phyloP scores from a whole-genome alignment of 306 rosid species.

The Vigna nakashimae region DNA sequence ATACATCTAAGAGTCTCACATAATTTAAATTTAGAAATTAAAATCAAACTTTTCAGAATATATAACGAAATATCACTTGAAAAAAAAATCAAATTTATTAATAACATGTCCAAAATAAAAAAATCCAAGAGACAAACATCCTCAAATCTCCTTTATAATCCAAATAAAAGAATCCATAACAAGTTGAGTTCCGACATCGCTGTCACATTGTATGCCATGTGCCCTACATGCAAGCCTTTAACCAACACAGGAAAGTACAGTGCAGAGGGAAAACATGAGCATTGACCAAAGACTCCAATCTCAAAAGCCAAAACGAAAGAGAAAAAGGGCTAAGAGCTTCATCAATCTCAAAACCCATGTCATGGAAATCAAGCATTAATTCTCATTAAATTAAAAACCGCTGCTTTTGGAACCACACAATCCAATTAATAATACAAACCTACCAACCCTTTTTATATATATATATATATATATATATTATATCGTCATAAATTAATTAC shows the following conservation, averaged over 20 bases:
- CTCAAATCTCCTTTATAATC: not conserved
- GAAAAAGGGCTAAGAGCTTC: not conserved
- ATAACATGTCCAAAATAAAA: too few species aligned
- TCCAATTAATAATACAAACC: not conserved
- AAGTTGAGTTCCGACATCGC: conserved; percentile 14
- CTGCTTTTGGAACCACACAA: conserved; percentile 11
- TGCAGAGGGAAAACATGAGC: not conserved
- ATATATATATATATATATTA: not conserved
- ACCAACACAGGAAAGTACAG: conserved; percentile 14
- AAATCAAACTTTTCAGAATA: too few species aligned
- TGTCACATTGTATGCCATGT: conserved; percentile 30
- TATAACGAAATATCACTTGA: too few species aligned
- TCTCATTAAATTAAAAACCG: not conserved
- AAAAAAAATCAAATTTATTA: too few species aligned
- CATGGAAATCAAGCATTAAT: not conserved
- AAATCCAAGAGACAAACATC: conserved; percentile 30
- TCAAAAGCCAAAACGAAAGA: not conserved
- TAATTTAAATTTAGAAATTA: too few species aligned
- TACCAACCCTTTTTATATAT: not conserved
- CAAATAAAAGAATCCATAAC: not conserved
- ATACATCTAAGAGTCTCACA: too few species aligned
- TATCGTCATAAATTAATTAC: not conserved
- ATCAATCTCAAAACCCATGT: not conserved
- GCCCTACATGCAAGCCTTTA: conserved; percentile 46
- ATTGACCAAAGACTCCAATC: not conserved